phyloP scores from a whole-genome alignment of 176 grass and related monocot genomes.

The Carex parvula region DNA sequence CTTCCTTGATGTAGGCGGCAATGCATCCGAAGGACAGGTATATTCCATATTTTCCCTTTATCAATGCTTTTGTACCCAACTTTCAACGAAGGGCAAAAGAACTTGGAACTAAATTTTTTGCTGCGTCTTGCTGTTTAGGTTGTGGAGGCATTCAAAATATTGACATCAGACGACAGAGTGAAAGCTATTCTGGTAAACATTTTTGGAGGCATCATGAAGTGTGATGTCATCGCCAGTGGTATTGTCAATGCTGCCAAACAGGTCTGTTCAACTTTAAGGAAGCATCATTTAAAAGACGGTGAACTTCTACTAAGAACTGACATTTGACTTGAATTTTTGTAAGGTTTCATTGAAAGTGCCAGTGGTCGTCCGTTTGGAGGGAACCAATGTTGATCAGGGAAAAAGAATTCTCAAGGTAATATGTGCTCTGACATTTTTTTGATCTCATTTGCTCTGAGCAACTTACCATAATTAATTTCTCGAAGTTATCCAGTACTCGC shows the following conservation, averaged over 20 bases:
- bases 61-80: background rate
- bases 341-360: conserved; percentile 97
- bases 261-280: conserved; percentile 32
- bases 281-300: background rate
- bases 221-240: conserved; percentile 95
- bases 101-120: background rate
- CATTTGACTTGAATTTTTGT: background rate
- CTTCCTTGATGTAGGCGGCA: conserved; percentile 99
- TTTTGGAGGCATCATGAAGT: conserved; percentile 99
- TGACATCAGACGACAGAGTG: conserved; percentile 97
- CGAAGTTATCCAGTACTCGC: background rate
- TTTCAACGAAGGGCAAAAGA: background rate
- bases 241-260: conserved; percentile 98
- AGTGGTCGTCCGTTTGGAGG: conserved; percentile 94
- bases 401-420: conserved; percentile 99
- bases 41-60: conserved; percentile 5
- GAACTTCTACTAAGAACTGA: background rate
- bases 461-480: background rate
- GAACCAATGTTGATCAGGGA: conserved; percentile 98
- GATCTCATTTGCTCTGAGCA: background rate
- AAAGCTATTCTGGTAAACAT: conserved; percentile 99
- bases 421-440: background rate
- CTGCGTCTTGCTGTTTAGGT: conserved; percentile 48
- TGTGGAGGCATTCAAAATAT: conserved; percentile 98
- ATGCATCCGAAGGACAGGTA: conserved; percentile 96